Percentiles rank a stretch among this genome's conserved stretches.
Conservation (phyloP, 1,139 yeast species). For the Candida labiduridarum region DNA sequence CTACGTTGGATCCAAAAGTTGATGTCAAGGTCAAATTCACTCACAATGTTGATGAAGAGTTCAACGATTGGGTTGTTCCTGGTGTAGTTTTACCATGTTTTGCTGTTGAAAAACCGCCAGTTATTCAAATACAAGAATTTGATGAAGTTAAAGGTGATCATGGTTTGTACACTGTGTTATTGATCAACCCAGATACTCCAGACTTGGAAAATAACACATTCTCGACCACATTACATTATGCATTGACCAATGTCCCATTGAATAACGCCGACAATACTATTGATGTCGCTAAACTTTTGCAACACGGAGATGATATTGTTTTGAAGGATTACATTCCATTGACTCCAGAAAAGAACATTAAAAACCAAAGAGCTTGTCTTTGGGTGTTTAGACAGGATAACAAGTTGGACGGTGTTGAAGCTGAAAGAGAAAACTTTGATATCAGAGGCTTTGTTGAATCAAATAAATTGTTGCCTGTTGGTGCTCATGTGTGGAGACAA, state of each 20-base stretch:
- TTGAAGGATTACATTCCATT: constrained; percentile 78
- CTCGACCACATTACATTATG: constrained; percentile 77
- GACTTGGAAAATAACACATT: constrained; percentile 69
- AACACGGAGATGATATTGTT: constrained; percentile 40
- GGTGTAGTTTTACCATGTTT: constrained; percentile 75
- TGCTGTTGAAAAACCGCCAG: constrained; percentile 75
- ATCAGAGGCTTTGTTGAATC: constrained; percentile 66
- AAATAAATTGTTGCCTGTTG: constrained; percentile 68
- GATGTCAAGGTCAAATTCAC: constrained; percentile 78
- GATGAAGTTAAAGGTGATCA: constrained; percentile 44
- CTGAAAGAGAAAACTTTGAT: constrained; percentile 55
- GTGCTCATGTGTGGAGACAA: constrained; percentile 93
- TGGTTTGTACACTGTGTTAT: constrained; percentile 66
- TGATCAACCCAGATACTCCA: constrained; percentile 94
- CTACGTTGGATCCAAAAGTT: constrained; percentile 83
- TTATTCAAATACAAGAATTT: constrained; percentile 73
- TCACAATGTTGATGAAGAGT: constrained; percentile 57
- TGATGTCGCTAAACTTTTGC: constrained; percentile 49
- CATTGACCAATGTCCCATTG: constrained; percentile 68
- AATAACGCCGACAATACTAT: constrained; percentile 61
- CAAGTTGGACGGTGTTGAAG: constrained; percentile 15
- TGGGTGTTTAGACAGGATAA: constrained; percentile 84
- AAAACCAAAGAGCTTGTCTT: constrained; percentile 78
- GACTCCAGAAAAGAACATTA: constrained; percentile 85
- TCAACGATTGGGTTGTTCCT: constrained; percentile 69